These are phyloP conservation scores for Kwoniella europaea DNA, from an alignment of 768 basidiomycete genomes.

Conservation along the genomic window DNA sequence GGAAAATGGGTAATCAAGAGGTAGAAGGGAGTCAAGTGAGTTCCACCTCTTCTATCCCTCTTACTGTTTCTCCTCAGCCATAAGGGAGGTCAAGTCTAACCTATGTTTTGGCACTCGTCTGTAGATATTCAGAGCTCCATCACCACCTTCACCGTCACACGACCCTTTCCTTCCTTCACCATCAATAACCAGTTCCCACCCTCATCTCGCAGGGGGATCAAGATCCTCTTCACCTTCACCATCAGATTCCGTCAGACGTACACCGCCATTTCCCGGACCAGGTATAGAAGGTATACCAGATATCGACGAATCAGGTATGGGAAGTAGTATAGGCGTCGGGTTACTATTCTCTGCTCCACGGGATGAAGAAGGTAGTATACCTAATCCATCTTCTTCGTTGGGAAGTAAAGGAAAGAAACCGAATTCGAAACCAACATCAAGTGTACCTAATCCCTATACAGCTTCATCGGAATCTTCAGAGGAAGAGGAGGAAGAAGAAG, in stretches of 20 bases:
- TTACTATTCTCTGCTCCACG: slow-evolving; percentile 33
- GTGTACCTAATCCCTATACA: slow-evolving; percentile 47
- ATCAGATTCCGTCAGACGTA: slow-evolving; percentile 14
- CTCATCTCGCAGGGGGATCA: slow-evolving; percentile 44
- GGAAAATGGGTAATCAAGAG: slow-evolving; percentile 25
- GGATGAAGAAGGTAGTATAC: background rate
- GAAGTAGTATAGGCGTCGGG: slow-evolving; percentile 35
- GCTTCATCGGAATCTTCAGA: slow-evolving; percentile 36
- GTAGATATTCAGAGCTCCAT: slow-evolving; percentile 46
- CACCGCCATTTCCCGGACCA: slow-evolving; percentile 48
- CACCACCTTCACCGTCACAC: slow-evolving; percentile 41
- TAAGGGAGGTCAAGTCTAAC: background rate
- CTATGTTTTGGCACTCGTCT: background rate
- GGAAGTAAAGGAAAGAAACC: slow-evolving; percentile 22
- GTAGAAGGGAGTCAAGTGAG: slow-evolving; percentile 48
- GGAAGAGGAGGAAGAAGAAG: slow-evolving; percentile 29
- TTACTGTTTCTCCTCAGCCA: background rate
- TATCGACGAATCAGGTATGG: slow-evolving; percentile 31
- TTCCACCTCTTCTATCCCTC: background rate
- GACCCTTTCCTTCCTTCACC: slow-evolving; percentile 51
- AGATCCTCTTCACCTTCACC: slow-evolving; percentile 39
- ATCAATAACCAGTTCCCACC: slow-evolving; percentile 37
- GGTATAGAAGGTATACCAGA: slow-evolving; percentile 46
- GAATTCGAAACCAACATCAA: slow-evolving; percentile 11
- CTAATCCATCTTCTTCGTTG: background rate